Percentiles rank a stretch among this genome's conserved stretches.
Evolutionary conservation across 1,284 basidiomycete species (phyloP).

Genomic region (Pascua sp.): DNA sequence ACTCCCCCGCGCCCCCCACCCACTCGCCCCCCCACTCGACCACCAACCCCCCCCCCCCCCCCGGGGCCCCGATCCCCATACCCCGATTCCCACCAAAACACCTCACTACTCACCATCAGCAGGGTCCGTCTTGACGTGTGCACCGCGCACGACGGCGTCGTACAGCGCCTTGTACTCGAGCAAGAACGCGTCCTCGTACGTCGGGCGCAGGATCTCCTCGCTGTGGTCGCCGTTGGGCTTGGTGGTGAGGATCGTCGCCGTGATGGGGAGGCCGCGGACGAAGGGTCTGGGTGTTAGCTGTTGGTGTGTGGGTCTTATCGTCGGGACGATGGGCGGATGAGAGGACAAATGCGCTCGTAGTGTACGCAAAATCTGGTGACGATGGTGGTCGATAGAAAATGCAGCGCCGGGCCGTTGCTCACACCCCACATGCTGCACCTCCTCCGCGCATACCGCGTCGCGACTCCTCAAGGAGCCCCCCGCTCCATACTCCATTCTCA

Average conservation of each 20-base stretch:
- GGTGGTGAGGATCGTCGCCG: constrained; percentile 37
- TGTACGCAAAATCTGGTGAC: too few species aligned
- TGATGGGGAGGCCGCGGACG: constrained; percentile 51
- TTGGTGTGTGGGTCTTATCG: neutral
- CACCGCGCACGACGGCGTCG: constrained; percentile 33
- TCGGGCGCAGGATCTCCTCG: constrained; percentile 41
- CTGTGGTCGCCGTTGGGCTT: constrained; percentile 35
- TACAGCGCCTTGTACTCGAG: constrained; percentile 44
- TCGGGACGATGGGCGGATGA: too few species aligned
- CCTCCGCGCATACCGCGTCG: too few species aligned
- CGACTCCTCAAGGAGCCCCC: too few species aligned
- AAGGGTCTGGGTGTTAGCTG: constrained; percentile 36
- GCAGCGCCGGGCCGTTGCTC: too few species aligned
- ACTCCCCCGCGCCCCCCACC: too few species aligned
- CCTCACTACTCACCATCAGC: constrained; percentile 27
- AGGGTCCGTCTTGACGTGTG: constrained; percentile 36
- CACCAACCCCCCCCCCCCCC: too few species aligned
- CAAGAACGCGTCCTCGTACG: constrained; percentile 50
- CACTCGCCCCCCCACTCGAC: too few species aligned
- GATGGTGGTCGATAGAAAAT: too few species aligned
- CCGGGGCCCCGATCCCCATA: neutral
- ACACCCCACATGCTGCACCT: too few species aligned
- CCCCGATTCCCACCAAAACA: too few species aligned
- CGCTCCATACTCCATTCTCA: neutral
- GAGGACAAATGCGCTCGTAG: too few species aligned